Evolutionary conservation across 2,329 filamentous ascomycete genomes (phyloP).

Genomic region (Leptodontidium sp.): DNA sequence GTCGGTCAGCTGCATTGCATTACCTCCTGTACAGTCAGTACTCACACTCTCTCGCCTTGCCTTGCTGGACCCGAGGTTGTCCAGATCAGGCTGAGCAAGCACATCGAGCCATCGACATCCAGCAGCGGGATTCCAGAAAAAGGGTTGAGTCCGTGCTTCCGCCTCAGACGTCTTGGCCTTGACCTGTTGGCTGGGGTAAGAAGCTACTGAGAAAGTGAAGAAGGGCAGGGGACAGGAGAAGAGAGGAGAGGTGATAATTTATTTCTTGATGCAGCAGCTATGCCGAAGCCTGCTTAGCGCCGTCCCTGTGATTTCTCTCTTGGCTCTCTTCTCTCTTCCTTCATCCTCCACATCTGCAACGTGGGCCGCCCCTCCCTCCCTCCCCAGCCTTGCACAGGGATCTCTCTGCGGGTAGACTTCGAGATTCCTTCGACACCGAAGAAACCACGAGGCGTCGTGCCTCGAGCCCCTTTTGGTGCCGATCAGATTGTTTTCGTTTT

Average conservation of each 20-base stretch:
- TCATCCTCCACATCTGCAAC: conserved; percentile 28
- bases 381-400: conserved; percentile 31
- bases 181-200: conserved; percentile 26
- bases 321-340: not conserved
- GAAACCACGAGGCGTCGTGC: conserved; percentile 32
- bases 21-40: not conserved
- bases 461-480: conserved; percentile 29
- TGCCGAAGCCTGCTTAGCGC: conserved; percentile 17
- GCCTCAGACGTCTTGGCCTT: conserved; percentile 28
- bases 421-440: conserved; percentile 25
- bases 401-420: conserved; percentile 18
- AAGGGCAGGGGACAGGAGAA: not conserved
- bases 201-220: not conserved
- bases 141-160: conserved; percentile 35
- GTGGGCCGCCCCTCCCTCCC: conserved; percentile 22
- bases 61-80: conserved; percentile 12
- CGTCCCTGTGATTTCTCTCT: not conserved
- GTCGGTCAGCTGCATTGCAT: conserved; percentile 32
- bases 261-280: conserved; percentile 14
- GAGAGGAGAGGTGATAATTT: conserved; percentile 2
- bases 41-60: not conserved
- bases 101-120: not conserved
- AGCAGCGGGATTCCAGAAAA: conserved; percentile 30
- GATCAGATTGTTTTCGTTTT: conserved; percentile 31
- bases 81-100: conserved; percentile 32